phyloP scores from a whole-genome alignment of 306 rosid species.

The Trichosanthes cucumerina region DNA sequence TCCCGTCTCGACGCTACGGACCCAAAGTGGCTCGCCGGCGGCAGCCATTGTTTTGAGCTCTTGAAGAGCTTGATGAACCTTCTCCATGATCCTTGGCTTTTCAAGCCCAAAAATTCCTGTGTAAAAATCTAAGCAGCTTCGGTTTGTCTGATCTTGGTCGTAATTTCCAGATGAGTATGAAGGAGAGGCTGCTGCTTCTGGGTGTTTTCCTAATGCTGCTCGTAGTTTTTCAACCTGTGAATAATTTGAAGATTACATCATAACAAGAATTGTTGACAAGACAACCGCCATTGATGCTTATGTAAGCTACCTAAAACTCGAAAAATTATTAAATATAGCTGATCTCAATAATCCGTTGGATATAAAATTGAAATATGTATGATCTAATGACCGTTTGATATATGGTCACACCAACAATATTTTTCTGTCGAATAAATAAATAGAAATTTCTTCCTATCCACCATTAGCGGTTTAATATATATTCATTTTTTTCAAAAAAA shows the following conservation, averaged over 20 bases:
- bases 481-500: no score
- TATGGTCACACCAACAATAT: no score
- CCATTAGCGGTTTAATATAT: no score
- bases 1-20: conserved; percentile 81
- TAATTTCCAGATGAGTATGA: conserved; percentile 63
- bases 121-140: conserved; percentile 76
- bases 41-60: conserved; percentile 82
- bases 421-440: no score
- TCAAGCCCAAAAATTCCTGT: conserved; percentile 85
- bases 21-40: conserved; percentile 68
- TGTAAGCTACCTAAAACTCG: no score
- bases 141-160: conserved; percentile 40
- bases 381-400: no score
- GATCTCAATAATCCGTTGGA: no score
- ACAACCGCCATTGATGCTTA: not conserved
- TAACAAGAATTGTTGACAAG: not conserved
- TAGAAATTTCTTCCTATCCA: no score
- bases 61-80: conserved; percentile 57
- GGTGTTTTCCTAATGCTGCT: conserved; percentile 42
- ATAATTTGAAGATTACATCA: not conserved
- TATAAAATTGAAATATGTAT: no score
- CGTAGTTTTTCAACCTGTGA: conserved; percentile 68
- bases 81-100: conserved; percentile 68
- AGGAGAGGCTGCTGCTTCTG: conserved; percentile 47
- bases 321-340: no score